Conservation (phyloP, 208 protist species). For the Trypanosoma brucei region DNA sequence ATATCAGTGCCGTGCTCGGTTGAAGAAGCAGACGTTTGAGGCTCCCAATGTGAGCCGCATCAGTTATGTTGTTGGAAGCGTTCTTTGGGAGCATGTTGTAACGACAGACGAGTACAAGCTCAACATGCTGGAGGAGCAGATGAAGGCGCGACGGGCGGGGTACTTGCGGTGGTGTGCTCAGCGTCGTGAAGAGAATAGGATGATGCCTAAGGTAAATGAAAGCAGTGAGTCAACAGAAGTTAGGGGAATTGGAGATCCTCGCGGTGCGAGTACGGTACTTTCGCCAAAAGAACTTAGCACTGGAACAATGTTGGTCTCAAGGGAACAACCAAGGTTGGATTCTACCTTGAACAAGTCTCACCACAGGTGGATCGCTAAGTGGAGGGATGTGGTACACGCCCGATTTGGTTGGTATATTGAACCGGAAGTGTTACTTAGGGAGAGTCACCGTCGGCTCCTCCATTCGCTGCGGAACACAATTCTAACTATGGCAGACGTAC, state of each 20-base stretch:
- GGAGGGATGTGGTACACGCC: conserved; percentile 26
- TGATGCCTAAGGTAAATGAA: not conserved
- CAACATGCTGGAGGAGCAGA: conserved; percentile 55
- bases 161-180: conserved; percentile 44
- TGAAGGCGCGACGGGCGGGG: conserved; percentile 27
- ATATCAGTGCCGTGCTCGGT: conserved; percentile 46
- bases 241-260: not conserved
- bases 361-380: conserved; percentile 8
- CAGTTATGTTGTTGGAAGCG: conserved; percentile 55
- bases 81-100: conserved; percentile 80
- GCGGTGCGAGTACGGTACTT: not conserved
- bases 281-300: too few species aligned
- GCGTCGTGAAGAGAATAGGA: conserved; percentile 26
- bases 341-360: not conserved
- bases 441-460: conserved; percentile 71
- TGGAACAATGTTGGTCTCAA: too few species aligned
- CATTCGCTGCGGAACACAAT: conserved; percentile 55
- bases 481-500: conserved; percentile 56
- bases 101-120: conserved; percentile 70
- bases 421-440: conserved; percentile 62
- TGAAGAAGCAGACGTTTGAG: conserved; percentile 51
- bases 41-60: conserved; percentile 48
- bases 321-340: not conserved
- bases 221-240: not conserved
- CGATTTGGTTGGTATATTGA: conserved; percentile 79